Evolutionary conservation across 768 basidiomycete species (phyloP).

Genomic region (Gymnopilus dilepis): DNA sequence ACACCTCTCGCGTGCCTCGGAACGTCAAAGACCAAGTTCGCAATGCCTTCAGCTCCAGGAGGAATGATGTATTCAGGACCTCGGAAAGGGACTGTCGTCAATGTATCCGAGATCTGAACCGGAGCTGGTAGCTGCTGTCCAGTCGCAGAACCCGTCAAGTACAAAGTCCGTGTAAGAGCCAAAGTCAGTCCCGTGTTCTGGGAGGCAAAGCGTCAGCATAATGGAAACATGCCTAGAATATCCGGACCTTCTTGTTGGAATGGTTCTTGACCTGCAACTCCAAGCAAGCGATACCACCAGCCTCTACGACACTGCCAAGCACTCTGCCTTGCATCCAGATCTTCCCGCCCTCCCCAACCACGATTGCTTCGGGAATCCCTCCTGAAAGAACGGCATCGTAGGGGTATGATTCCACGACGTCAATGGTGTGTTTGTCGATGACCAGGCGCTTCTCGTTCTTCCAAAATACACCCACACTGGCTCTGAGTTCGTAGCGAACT

Average conservation of each 20-base stretch:
- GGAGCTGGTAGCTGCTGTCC: slow-evolving; percentile 45
- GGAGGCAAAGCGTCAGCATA: slow-evolving; percentile 4
- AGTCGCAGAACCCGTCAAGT: slow-evolving; percentile 50
- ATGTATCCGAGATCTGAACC: slow-evolving; percentile 68
- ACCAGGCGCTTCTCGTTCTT: slow-evolving; percentile 76
- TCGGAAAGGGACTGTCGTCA: slow-evolving; percentile 71
- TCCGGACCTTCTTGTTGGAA: slow-evolving; percentile 72
- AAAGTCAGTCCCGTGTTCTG: slow-evolving; percentile 75
- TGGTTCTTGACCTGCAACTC: slow-evolving; percentile 85
- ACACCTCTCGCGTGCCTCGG: slow-evolving; percentile 69
- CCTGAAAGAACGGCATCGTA: slow-evolving; percentile 39
- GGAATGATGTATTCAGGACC: slow-evolving; percentile 77
- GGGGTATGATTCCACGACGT: slow-evolving; percentile 64
- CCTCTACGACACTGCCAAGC: slow-evolving; percentile 63
- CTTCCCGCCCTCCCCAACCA: slow-evolving; percentile 79
- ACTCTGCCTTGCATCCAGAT: slow-evolving; percentile 77
- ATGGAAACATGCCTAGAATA: slow-evolving; percentile 16
- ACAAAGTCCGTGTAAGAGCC: slow-evolving; percentile 63
- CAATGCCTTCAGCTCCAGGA: slow-evolving; percentile 79
- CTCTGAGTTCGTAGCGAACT: slow-evolving; percentile 75
- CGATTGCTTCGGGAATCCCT: slow-evolving; percentile 56
- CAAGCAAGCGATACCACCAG: slow-evolving; percentile 73
- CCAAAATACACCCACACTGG: slow-evolving; percentile 75
- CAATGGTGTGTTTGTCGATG: slow-evolving; percentile 61
- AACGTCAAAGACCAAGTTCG: slow-evolving; percentile 81